Percentiles rank a stretch among this genome's conserved stretches.
These are phyloP conservation scores for Auriscalpium vulgare DNA, from an alignment of 768 basidiomycete species.

Conservation along the genomic window DNA sequence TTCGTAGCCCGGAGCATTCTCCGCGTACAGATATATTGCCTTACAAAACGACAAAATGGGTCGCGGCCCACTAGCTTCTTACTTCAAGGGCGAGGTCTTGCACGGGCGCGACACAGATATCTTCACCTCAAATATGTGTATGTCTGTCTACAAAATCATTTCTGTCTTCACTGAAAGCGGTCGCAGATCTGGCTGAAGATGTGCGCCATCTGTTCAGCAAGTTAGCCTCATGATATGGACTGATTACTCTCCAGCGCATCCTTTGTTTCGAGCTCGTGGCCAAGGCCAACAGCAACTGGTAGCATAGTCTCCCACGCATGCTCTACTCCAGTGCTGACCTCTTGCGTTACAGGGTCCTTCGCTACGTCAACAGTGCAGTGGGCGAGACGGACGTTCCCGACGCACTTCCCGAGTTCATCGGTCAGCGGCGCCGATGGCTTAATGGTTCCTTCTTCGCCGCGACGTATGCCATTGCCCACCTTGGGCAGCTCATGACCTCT, in stretches of 20 bases:
- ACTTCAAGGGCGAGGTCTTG: constrained; percentile 92
- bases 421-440: constrained; percentile 82
- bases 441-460: constrained; percentile 95
- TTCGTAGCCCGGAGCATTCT: constrained; percentile 84
- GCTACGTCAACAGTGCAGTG: constrained; percentile 90
- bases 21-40: constrained; percentile 87
- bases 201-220: too few species aligned
- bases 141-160: constrained; percentile 18
- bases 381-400: constrained; percentile 95
- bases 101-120: constrained; percentile 84
- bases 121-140: constrained; percentile 95
- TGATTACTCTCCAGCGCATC: constrained; percentile 49
- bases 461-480: constrained; percentile 87
- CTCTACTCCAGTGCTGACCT: constrained; percentile 12
- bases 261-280: constrained; percentile 77
- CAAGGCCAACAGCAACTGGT: constrained; percentile 75
- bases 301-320: constrained; percentile 22
- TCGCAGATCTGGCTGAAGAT: constrained; percentile 60
- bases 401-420: constrained; percentile 86
- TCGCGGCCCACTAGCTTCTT: constrained; percentile 84
- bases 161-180: neutral
- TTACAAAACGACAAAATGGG: constrained; percentile 79
- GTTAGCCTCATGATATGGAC: neutral
- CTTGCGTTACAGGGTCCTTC: constrained; percentile 64
- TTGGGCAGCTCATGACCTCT: constrained; percentile 68